These are phyloP conservation scores for Ailanthus altissimus DNA, from an alignment of 345 rosid species.

Conservation along the genomic window DNA sequence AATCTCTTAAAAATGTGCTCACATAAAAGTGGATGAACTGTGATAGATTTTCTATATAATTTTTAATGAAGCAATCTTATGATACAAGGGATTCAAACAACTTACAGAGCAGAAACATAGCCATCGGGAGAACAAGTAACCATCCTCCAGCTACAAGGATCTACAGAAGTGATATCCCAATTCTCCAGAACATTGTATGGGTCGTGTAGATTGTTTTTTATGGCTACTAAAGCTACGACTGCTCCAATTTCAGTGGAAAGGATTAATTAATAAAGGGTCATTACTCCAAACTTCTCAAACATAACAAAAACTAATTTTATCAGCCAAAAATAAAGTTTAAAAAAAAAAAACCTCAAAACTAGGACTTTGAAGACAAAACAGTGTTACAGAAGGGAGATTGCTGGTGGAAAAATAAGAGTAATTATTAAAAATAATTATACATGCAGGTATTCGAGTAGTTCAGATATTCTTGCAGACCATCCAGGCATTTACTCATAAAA, in stretches of 20 bases:
- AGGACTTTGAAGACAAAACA: conserved; percentile 19
- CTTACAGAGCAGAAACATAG: conserved; percentile 89
- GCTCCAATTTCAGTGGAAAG: conserved; percentile 40
- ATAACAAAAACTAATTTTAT: background rate
- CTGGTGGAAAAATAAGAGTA: background rate
- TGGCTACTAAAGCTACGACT: conserved; percentile 91
- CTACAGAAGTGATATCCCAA: conserved; percentile 97
- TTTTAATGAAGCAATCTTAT: background rate
- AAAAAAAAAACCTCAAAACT: background rate
- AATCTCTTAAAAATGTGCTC: background rate
- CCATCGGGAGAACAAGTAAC: conserved; percentile 82
- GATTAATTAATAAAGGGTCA: conserved; percentile 13
- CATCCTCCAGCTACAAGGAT: conserved; percentile 99
- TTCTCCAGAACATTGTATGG: conserved; percentile 90
- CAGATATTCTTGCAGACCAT: conserved; percentile 14
- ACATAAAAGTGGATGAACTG: background rate
- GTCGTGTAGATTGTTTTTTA: conserved; percentile 75
- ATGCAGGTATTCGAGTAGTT: conserved; percentile 1
- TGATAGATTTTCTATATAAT: conserved; percentile 4
- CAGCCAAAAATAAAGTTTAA: conserved; percentile 3
- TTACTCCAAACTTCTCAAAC: background rate
- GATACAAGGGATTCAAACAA: conserved; percentile 18
- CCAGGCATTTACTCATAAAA: conserved; percentile 25
- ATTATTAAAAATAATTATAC: background rate
- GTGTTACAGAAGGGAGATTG: background rate